Evolutionary conservation across 2,329 filamentous ascomycete genomes (phyloP), one percentile per base, ranked within the genome.

Genomic region (Cladophialophora bantiana): DNA sequence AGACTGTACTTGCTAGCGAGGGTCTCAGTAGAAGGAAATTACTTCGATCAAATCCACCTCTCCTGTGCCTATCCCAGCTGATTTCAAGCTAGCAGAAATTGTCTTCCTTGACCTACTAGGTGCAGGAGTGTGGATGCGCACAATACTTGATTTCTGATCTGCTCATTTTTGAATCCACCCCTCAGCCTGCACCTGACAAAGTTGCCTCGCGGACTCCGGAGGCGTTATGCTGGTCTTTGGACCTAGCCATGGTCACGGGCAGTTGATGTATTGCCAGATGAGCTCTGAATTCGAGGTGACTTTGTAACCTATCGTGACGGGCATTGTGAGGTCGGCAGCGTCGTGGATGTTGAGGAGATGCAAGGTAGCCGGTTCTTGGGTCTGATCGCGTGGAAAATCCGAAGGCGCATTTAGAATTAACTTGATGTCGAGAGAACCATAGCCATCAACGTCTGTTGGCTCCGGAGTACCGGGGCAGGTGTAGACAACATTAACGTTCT

Each of bases 401-500:
- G 34, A 18, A 54, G 52, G 52, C 12, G 7, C 26, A n/a, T 32
- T 54, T 9, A 54, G 52, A 35, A 54, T 20, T 3, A 54, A 54
- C 6, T 54, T 54, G 52, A 54, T 54, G n/a, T 54, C 52, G 13
- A 32, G 52, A 35, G 52, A 35, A 34, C 52, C 52, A 54, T 54
- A 54, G 52, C 52, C 52, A 5, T 35, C 31, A 13, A 26, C 26
- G 31, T 54, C 31, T 32, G 52, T 54, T 54, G 52, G 52, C 26
- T 54, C 52, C 4, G 26, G 31, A 32, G 15, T 18, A 9, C 52
- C 52, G 32, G 52, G 31, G 13, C 52, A 54, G 7, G 34, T 32
- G 52, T 54, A 54, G 52, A 54, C 52, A 12, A 34, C 13, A 40
- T 59, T 60, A 10, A 65, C 63, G 42, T 59, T 36, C n/a, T 48